phyloP scores from a whole-genome alignment of 352 stramenopile genomes.

The Phytophthora hibernalis region DNA sequence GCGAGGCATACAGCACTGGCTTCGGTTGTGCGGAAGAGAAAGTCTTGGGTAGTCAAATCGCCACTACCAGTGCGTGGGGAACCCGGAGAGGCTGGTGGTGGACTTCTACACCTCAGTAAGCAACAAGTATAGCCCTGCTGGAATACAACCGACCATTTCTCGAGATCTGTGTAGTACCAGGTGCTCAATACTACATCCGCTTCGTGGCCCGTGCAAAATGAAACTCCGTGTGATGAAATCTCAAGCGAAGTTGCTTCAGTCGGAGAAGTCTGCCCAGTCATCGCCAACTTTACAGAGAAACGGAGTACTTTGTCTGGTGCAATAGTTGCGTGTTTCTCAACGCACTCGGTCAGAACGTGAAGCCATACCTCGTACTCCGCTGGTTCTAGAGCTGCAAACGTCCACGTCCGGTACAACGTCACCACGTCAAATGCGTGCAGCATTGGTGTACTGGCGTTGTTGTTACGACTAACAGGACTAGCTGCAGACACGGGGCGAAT shows the following conservation, averaged over 20 bases:
- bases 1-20: slow-evolving; percentile 60
- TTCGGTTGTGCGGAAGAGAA: slow-evolving; percentile 67
- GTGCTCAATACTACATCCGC: slow-evolving; percentile 57
- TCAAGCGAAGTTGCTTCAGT: slow-evolving; percentile 58
- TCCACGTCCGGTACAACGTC: slow-evolving; percentile 80
- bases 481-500: slow-evolving; percentile 60
- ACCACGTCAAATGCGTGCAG: slow-evolving; percentile 69
- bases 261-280: slow-evolving; percentile 43
- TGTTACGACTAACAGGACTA: slow-evolving; percentile 1
- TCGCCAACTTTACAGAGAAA: slow-evolving; percentile 58
- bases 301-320: slow-evolving; percentile 54
- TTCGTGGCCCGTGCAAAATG: slow-evolving; percentile 51
- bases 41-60: slow-evolving; percentile 45
- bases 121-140: slow-evolving; percentile 67
- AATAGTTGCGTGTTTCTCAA: slow-evolving; percentile 65
- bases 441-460: slow-evolving; percentile 4
- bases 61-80: slow-evolving; percentile 2
- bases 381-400: slow-evolving; percentile 55
- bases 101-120: slow-evolving; percentile 57
- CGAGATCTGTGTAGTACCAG: slow-evolving; percentile 86
- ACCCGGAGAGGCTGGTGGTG: slow-evolving; percentile 11
- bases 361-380: slow-evolving; percentile 72
- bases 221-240: slow-evolving; percentile 68
- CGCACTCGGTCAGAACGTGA: slow-evolving; percentile 54
- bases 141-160: slow-evolving; percentile 75